Evolutionary conservation across 371 early-diverging fungal species (phyloP), one percentile per base, ranked within the genome.

Genomic region (Rhizopus microsporus): DNA sequence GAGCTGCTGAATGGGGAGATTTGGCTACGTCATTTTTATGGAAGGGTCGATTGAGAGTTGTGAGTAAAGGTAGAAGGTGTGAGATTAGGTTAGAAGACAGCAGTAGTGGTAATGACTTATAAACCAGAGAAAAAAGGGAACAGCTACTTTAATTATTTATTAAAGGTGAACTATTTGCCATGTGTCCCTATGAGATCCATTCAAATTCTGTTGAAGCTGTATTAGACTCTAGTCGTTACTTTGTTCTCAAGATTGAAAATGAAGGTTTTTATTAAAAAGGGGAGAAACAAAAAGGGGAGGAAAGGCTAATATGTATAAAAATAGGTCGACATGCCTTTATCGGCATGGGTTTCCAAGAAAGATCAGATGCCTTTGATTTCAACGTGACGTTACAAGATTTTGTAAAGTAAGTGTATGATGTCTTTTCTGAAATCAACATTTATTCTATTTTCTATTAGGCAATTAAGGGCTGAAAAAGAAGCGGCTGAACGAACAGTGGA

Each of bases 351-450:
- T 94, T 96, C 64, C 78, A 83, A 47, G 96, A 96, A 63, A 85
- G 95, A 5, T 80, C 85, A 33, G 87, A 87, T 66, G 90, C 96
- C 2, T 96, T 96, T 78, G 95, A 96, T 67, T 94, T 94, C 57
- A 94, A 96, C 61, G 96, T 94, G 6, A 88, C 93, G 1, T 68
- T 96, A 7, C 94, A 94, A 72, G 95, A 94, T 69, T 89, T 84
- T 65, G 65, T 69, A 59, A 87, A 85, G 89, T 88, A 71, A 60
- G 71, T 44, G 12, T 13, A 29, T 7, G 29, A 42, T 44, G 16
- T 29, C 35, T 4, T 23, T 30, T n/a, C 8, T 58, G 39, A 49
- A 49, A 33, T 29, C 15, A 30, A 42, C 34, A 23, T 52, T 42
- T 40, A 52, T 44, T 46, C 13, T 30, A 32, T 34, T 51, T 3